Evolutionary conservation across 2,329 filamentous ascomycete species (phyloP), one percentile per base, ranked within the genome.

Genomic region (Neobulgaria alba): DNA sequence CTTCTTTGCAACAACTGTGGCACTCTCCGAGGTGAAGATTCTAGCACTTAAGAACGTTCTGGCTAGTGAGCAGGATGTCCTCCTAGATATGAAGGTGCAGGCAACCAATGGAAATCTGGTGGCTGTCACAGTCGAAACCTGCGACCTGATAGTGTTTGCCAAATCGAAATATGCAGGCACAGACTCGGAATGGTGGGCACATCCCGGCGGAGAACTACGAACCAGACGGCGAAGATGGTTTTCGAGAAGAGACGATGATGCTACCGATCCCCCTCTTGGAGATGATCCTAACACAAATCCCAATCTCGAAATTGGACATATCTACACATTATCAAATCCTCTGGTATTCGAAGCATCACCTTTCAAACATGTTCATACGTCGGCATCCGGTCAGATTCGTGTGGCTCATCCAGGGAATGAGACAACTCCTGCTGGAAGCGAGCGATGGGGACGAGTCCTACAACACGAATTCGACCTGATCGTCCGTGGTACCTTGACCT

Each of bases 61-160:
- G 36, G 89, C 89, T 2, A 95, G 86, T 54, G 86, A 95, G 61
- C 86, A 95, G 61, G 89, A 96, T 60, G 73, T 98, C 31, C 95
- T 98, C 77, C 75, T 96, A 55, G 90, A 98, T 61, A 67, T 98
- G 36, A 78, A 85, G 15, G 86, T 98, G 45, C 78, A 78, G 51
- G 92, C 90, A 0, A 72, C 90, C 53, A 98, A 98, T 59, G 89
- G 90, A 1, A 98, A 96, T 53, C 79, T 95, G 30, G 83, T 96
- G 29, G 79, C 87, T 2, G 83, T 98, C 31, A 83, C 83, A 2
- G 78, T 98, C 29, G 80, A 85, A 48, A 80, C 89, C 34, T 82
- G 93, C 57, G 88, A 96, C 59, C 72, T 96, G 42, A 88, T 93
- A 56, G 75, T 98, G 21, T 96, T 96, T 62, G 92, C 92, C 20